Conservation (phyloP, 306 rosid genomes). For the Prunus mira region DNA sequence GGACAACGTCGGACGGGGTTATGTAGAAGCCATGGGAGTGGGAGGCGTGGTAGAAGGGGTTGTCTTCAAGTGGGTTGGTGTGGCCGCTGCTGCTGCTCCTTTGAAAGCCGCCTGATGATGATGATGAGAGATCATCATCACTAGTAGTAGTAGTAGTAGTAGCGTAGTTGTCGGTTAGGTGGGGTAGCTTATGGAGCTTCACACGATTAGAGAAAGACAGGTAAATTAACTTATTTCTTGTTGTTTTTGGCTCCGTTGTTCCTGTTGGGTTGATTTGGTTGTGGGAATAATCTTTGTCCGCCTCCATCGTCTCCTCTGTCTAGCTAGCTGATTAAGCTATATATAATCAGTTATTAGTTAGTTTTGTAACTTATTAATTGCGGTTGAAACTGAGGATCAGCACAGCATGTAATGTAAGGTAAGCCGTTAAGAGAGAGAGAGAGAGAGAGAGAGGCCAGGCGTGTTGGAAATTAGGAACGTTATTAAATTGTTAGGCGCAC, state of each 20-base stretch:
- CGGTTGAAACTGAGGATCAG: too few species aligned
- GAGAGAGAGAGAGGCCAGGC: too few species aligned
- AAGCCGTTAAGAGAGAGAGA: too few species aligned
- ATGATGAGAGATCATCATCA: too few species aligned
- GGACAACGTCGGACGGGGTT: constrained; percentile 35
- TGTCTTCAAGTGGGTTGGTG: constrained; percentile 34
- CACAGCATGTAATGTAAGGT: too few species aligned
- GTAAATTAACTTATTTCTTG: background rate
- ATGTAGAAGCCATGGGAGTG: constrained; percentile 37
- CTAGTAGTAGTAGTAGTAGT: too few species aligned
- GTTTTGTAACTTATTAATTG: too few species aligned
- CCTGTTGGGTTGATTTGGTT: background rate
- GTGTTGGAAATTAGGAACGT: too few species aligned
- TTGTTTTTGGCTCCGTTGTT: background rate
- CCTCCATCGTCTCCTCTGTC: background rate
- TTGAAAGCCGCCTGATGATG: too few species aligned
- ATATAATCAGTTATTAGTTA: too few species aligned
- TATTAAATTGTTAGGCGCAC: too few species aligned
- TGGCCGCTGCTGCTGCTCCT: background rate
- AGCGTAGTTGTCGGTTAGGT: background rate
- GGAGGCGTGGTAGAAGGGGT: constrained; percentile 37
- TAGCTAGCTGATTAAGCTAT: background rate
- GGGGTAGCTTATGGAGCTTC: background rate
- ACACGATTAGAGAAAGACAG: background rate
- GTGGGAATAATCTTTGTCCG: too few species aligned